Evolutionary conservation across 2,329 filamentous ascomycete genomes (phyloP), one percentile per base, ranked within the genome.

Genomic region (Scedosporium minutisporum): DNA sequence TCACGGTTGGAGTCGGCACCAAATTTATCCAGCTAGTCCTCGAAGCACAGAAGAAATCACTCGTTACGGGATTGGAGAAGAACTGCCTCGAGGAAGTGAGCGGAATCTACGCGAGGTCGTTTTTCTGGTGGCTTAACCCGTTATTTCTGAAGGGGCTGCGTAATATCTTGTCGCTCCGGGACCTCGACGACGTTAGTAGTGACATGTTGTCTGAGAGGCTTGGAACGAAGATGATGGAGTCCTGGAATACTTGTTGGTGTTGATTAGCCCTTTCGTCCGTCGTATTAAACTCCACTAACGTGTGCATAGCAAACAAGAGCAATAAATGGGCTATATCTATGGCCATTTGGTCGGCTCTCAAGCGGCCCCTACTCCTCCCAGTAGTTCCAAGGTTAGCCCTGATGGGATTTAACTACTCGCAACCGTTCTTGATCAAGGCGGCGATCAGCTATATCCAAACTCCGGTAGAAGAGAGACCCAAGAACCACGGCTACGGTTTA

Each of bases 111-210:
- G 16, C 44, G 44, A 48, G 44, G 44, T 48, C 44, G 21, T 62
- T 74, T 12, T 71, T 74, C 53, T 72, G 70, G 71, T 75, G 73
- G 73, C 57, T 74, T 25, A 73, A 72, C 51, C 58, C 65, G 5
- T 62, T 73, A 1, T 70, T 75, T 61, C 48, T 64, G 9, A 64
- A 63, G 10, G 71, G 71, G 5, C 68, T 68, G 44, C 44, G 53
- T 29, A 42, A 38, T 4, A 23, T 44, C 23, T 63, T 69, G 6
- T 62, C 64, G 2, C 21, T 66, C 33, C 44, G 64, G 12, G 63
- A 65, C 29, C 61, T 66, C 1, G 63, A 65, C 51, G 48, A 48
- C 1, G 25, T 69, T 4, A 67, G 68, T 48, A 42, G 16, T 63
- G 44, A 48, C 44, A 48, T 48, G 44, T 21, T 9, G 5, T 48